These are phyloP conservation scores for Apiotrichum domesticum DNA, from an alignment of 1,284 basidiomycete genomes.

Conservation along the genomic window DNA sequence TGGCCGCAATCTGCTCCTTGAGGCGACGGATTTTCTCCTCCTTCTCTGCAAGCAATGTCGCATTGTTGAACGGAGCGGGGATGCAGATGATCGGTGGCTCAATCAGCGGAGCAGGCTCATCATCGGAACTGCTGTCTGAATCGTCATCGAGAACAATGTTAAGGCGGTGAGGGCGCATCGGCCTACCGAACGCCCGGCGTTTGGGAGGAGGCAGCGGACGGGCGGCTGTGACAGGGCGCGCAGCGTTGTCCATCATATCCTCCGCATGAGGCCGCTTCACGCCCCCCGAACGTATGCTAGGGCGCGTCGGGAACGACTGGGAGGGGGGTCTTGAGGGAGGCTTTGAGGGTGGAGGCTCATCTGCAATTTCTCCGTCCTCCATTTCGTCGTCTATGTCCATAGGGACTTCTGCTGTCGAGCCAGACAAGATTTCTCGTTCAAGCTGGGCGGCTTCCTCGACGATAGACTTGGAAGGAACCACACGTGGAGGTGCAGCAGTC, in stretches of 20 bases:
- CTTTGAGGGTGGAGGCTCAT: slow-evolving; percentile 2
- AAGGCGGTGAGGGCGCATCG: slow-evolving; percentile 19
- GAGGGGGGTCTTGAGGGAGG: not conserved
- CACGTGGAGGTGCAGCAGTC: not conserved
- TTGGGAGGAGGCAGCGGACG: slow-evolving; percentile 10
- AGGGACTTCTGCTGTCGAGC: slow-evolving; percentile 11
- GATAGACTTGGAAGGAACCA: slow-evolving; percentile 6
- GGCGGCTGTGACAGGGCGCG: slow-evolving; percentile 7
- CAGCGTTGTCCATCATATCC: slow-evolving; percentile 32
- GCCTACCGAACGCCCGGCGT: slow-evolving; percentile 24
- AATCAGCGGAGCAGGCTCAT: slow-evolving; percentile 5
- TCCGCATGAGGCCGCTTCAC: slow-evolving; percentile 35
- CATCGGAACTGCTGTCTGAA: slow-evolving; percentile 21
- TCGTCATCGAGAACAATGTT: slow-evolving; percentile 27
- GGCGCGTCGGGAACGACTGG: not conserved
- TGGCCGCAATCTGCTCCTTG: slow-evolving; percentile 32
- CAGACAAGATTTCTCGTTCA: slow-evolving; percentile 28
- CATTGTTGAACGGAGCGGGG: slow-evolving; percentile 13
- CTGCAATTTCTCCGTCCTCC: slow-evolving; percentile 39
- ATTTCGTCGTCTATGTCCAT: slow-evolving; percentile 25
- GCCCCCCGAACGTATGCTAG: slow-evolving; percentile 15
- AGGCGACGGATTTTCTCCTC: slow-evolving; percentile 31
- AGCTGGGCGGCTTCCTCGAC: slow-evolving; percentile 29
- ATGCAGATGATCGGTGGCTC: slow-evolving; percentile 7
- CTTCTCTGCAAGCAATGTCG: slow-evolving; percentile 25